Evolutionary conservation across 2,329 filamentous ascomycete genomes (phyloP).

Genomic region (Phialophora verrucosa): DNA sequence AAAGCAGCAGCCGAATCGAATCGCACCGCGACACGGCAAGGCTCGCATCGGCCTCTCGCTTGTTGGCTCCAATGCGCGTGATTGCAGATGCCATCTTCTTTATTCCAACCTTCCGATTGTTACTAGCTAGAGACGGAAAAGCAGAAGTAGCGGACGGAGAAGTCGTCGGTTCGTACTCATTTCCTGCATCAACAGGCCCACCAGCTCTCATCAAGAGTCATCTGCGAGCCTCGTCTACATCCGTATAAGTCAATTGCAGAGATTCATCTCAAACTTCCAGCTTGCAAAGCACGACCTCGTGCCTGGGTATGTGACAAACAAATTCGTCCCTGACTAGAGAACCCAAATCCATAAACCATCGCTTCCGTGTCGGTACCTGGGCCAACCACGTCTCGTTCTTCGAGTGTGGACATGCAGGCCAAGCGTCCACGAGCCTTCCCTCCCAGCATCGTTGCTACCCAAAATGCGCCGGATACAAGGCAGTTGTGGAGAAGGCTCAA

Average conservation of each 20-base stretch:
- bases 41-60: constrained; percentile 26
- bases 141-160: neutral
- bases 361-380: constrained; percentile 5
- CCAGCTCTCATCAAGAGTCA: constrained; percentile 8
- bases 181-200: constrained; percentile 7
- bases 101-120: constrained; percentile 8
- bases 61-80: constrained; percentile 16
- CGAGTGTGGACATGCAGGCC: constrained; percentile 2
- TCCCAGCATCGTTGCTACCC: constrained; percentile 20
- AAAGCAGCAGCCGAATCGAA: constrained; percentile 9
- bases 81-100: constrained; percentile 6
- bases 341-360: constrained; percentile 23
- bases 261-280: constrained; percentile 20
- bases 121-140: neutral
- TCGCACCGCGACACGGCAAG: constrained; percentile 12
- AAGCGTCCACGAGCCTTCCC: constrained; percentile 1
- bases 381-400: constrained; percentile 9
- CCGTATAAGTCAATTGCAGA: constrained; percentile 20
- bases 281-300: constrained; percentile 16
- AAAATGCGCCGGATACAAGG: constrained; percentile 21
- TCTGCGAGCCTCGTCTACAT: constrained; percentile 9
- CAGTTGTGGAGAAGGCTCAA: constrained; percentile 20
- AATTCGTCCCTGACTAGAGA: constrained; percentile 17
- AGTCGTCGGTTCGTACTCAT: constrained; percentile 3
- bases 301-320: constrained; percentile 30